Percentiles rank a stretch among this genome's conserved stretches.
Evolutionary conservation across 257 asterid genomes (phyloP).

Genomic region (Ajuga chamaepitys): DNA sequence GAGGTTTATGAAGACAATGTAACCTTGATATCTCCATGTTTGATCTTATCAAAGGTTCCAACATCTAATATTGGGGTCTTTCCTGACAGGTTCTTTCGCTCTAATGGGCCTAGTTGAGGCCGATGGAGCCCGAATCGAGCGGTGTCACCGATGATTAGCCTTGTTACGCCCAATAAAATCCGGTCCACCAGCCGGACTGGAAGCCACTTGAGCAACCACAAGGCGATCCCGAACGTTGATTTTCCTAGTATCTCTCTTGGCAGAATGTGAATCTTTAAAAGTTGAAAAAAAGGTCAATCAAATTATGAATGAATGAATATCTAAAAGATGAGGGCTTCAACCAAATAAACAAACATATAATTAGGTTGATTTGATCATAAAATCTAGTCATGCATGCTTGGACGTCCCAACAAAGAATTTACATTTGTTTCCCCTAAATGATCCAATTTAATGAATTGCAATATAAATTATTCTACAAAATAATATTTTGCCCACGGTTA

Average conservation of each 20-base stretch:
- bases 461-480: no score
- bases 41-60: constrained; percentile 70
- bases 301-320: background rate
- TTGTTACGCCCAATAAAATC: constrained; percentile 29
- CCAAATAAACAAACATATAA: no score
- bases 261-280: constrained; percentile 51
- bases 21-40: constrained; percentile 62
- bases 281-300: background rate
- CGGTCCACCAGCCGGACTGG: constrained; percentile 50
- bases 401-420: no score
- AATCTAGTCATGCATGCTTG: no score
- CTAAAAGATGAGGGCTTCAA: no score
- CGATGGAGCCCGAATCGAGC: constrained; percentile 45
- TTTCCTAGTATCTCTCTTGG: constrained; percentile 64
- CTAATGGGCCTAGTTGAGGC: constrained; percentile 52
- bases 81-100: constrained; percentile 47
- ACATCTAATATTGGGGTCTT: constrained; percentile 68
- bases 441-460: no score
- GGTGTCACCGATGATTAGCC: constrained; percentile 55
- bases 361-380: no score
- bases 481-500: no score
- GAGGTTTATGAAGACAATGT: constrained; percentile 18
- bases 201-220: constrained; percentile 58
- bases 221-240: constrained; percentile 61
- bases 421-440: no score